Percentiles rank a stretch among this genome's conserved stretches.
Evolutionary conservation across 2,329 filamentous ascomycete species (phyloP).

Genomic region (Pseudopithomyces chartarum): DNA sequence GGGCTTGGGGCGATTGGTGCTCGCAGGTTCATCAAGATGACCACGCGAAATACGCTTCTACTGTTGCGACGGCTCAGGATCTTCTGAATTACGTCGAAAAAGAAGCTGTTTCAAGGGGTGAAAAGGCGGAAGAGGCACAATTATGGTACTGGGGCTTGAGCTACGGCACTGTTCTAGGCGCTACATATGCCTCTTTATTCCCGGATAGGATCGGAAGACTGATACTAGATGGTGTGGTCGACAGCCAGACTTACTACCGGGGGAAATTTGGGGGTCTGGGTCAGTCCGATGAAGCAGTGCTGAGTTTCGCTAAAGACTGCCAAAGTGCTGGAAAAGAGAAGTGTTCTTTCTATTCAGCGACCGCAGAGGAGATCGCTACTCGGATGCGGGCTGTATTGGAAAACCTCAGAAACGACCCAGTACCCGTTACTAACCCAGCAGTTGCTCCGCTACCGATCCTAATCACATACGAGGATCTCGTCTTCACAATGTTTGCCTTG

Average conservation of each 20-base stretch:
- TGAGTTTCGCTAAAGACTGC: slow-evolving; percentile 61
- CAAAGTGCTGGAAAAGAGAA: slow-evolving; percentile 50
- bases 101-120: slow-evolving; percentile 18
- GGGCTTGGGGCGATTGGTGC: slow-evolving; percentile 28
- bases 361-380: background rate
- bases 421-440: background rate
- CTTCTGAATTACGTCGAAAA: slow-evolving; percentile 34
- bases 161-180: slow-evolving; percentile 54
- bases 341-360: background rate
- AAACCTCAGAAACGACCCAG: slow-evolving; percentile 12
- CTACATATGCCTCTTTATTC: slow-evolving; percentile 53
- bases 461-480: slow-evolving; percentile 17
- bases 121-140: slow-evolving; percentile 30
- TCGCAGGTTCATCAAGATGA: slow-evolving; percentile 16
- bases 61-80: slow-evolving; percentile 36
- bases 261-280: slow-evolving; percentile 43
- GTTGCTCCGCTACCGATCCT: slow-evolving; percentile 4
- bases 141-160: slow-evolving; percentile 49
- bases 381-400: background rate
- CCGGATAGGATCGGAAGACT: slow-evolving; percentile 50
- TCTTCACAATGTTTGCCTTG: slow-evolving; percentile 7
- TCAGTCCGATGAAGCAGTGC: slow-evolving; percentile 60
- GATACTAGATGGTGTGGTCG: slow-evolving; percentile 50
- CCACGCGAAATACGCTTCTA: slow-evolving; percentile 34
- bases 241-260: slow-evolving; percentile 54